These are phyloP conservation scores for Cyclotella baltica DNA, from an alignment of 108 stramenopile species.

Conservation along the genomic window DNA sequence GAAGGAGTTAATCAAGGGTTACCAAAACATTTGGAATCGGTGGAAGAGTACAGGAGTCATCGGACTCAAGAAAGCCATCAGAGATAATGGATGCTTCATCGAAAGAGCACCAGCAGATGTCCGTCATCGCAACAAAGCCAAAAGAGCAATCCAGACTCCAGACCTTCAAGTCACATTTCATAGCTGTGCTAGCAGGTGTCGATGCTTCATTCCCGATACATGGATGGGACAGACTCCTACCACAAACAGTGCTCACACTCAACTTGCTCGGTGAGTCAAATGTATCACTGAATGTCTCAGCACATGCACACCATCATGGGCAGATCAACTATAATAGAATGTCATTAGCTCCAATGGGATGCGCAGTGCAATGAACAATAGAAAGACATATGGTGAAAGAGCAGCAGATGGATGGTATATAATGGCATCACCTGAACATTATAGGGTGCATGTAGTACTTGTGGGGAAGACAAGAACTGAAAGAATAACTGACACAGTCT, in stretches of 20 bases:
- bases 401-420: background rate
- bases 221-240: constrained; percentile 45
- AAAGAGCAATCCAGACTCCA: constrained; percentile 59
- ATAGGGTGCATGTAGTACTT: too few species aligned
- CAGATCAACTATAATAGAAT: background rate
- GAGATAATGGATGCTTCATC: constrained; percentile 10
- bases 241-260: constrained; percentile 48
- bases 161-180: constrained; percentile 56
- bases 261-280: constrained; percentile 52
- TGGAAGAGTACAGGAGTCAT: background rate
- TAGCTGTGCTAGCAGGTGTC: constrained; percentile 13
- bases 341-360: too few species aligned
- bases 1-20: background rate
- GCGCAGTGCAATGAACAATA: too few species aligned
- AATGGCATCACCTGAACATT: too few species aligned
- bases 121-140: constrained; percentile 56
- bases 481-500: background rate
- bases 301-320: background rate
- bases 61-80: background rate
- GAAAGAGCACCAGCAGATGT: constrained; percentile 41
- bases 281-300: constrained; percentile 2
- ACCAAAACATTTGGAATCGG: background rate
- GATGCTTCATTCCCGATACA: constrained; percentile 27
- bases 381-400: background rate
- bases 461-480: background rate